Percentiles rank a stretch among this genome's conserved stretches.
phyloP scores from a whole-genome alignment of 805 yeast species.

The Henningerozyma blattae region DNA sequence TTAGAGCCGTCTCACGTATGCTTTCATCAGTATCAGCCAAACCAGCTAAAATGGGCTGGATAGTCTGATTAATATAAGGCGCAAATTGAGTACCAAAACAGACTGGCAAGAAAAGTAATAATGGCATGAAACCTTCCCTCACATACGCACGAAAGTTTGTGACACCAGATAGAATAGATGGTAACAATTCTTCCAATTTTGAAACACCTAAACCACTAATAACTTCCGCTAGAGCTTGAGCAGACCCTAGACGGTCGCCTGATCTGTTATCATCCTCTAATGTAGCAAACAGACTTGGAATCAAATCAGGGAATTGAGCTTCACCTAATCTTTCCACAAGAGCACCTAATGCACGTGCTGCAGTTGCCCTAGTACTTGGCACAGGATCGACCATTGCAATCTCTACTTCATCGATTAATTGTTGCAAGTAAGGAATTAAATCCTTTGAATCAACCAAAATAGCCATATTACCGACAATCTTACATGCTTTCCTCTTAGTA shows the following conservation, averaged over 20 bases:
- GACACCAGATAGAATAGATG: conserved; percentile 64
- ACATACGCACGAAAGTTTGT: conserved; percentile 53
- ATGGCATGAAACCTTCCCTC: conserved; percentile 87
- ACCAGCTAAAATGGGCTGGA: conserved; percentile 87
- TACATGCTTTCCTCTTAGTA: conserved; percentile 88
- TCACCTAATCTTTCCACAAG: conserved; percentile 94
- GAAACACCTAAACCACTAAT: conserved; percentile 80
- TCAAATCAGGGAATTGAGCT: conserved; percentile 84
- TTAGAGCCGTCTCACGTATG: conserved; percentile 77
- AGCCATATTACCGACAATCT: conserved; percentile 98
- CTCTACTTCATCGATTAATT: conserved; percentile 72
- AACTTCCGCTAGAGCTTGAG: conserved; percentile 93
- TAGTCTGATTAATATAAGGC: conserved; percentile 73
- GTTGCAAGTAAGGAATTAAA: conserved; percentile 68
- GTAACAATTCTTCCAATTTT: conserved; percentile 82
- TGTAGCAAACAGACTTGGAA: conserved; percentile 65
- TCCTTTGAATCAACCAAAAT: conserved; percentile 85
- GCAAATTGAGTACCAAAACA: conserved; percentile 88
- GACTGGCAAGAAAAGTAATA: conserved; percentile 81
- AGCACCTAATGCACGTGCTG: conserved; percentile 94
- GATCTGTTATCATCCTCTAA: conserved; percentile 65
- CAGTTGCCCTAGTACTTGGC: conserved; percentile 92
- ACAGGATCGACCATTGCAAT: conserved; percentile 98
- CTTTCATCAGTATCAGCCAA: conserved; percentile 83
- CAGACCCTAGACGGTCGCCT: conserved; percentile 93